phyloP scores from a whole-genome alignment of 495 filamentous ascomycete species.

The Aspergillus affinis region DNA sequence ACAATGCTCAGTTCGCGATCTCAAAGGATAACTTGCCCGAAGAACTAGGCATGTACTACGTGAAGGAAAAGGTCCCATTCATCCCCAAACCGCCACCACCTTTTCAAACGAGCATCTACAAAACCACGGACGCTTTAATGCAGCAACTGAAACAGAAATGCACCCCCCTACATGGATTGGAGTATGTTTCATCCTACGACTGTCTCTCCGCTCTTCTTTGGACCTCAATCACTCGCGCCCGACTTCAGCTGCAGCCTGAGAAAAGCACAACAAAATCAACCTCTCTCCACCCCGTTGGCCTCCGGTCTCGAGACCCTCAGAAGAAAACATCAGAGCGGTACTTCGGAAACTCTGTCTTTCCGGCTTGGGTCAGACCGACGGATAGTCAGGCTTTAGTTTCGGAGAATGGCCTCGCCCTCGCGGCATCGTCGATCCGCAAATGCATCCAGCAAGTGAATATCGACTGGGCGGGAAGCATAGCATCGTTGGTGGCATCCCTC shows the following conservation, averaged over 20 bases:
- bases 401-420: slow-evolving; percentile 15
- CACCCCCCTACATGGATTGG: slow-evolving; percentile 13
- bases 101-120: slow-evolving; percentile 19
- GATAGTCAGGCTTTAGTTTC: slow-evolving; percentile 9
- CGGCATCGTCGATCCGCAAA: slow-evolving; percentile 23
- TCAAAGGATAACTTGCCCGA: slow-evolving; percentile 14
- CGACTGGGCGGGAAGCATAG: neutral
- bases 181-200: slow-evolving; percentile 29
- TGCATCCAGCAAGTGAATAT: slow-evolving; percentile 10
- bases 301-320: slow-evolving; percentile 24
- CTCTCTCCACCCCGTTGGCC: slow-evolving; percentile 25
- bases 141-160: slow-evolving; percentile 21
- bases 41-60: slow-evolving; percentile 15
- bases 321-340: slow-evolving; percentile 20
- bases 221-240: slow-evolving; percentile 22
- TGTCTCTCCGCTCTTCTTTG: slow-evolving; percentile 28
- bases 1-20: slow-evolving; percentile 13
- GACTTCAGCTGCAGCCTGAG: slow-evolving; percentile 20
- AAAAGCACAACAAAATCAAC: slow-evolving; percentile 10
- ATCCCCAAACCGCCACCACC: slow-evolving; percentile 12
- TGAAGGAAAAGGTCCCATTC: slow-evolving; percentile 21
- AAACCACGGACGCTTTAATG: slow-evolving; percentile 15
- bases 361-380: slow-evolving; percentile 18
- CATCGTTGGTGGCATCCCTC: slow-evolving; percentile 18
- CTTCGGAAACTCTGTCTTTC: slow-evolving; percentile 28